These are phyloP conservation scores for Colletotrichum sansevieriae DNA, from an alignment of 2,329 filamentous ascomycete species.

Conservation along the genomic window DNA sequence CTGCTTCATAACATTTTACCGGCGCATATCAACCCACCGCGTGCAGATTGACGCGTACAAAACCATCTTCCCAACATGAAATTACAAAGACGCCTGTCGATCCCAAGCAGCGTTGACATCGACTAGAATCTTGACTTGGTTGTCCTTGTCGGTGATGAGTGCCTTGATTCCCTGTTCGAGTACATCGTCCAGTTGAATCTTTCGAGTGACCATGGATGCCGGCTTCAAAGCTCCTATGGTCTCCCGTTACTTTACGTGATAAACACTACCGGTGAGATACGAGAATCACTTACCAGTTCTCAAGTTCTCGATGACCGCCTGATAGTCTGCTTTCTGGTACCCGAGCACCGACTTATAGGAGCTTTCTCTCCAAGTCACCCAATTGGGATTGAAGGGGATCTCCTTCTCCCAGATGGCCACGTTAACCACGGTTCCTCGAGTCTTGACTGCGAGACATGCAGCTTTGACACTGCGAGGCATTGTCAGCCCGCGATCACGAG, in stretches of 20 bases:
- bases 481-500: background rate
- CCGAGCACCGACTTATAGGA: conserved; percentile 42
- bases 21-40: no score
- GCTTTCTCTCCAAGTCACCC: conserved; percentile 44
- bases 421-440: conserved; percentile 45
- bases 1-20: background rate
- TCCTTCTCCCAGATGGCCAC: conserved; percentile 47
- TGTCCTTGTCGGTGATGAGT: conserved; percentile 66
- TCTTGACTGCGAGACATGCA: conserved; percentile 44
- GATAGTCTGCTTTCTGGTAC: conserved; percentile 43
- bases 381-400: conserved; percentile 43
- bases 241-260: background rate
- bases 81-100: background rate
- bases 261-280: rapidly evolving
- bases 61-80: no score
- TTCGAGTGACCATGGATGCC: conserved; percentile 66
- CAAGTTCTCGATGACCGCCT: conserved; percentile 45
- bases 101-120: conserved; percentile 35
- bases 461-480: conserved; percentile 34
- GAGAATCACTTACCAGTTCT: conserved; percentile 35
- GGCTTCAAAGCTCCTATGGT: conserved; percentile 54
- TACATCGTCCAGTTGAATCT: conserved; percentile 62
- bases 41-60: no score
- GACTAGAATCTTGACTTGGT: conserved; percentile 69
- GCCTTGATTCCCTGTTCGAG: conserved; percentile 65